Evolutionary conservation across 345 rosid species (phyloP).

Genomic region (Salix purpurea): DNA sequence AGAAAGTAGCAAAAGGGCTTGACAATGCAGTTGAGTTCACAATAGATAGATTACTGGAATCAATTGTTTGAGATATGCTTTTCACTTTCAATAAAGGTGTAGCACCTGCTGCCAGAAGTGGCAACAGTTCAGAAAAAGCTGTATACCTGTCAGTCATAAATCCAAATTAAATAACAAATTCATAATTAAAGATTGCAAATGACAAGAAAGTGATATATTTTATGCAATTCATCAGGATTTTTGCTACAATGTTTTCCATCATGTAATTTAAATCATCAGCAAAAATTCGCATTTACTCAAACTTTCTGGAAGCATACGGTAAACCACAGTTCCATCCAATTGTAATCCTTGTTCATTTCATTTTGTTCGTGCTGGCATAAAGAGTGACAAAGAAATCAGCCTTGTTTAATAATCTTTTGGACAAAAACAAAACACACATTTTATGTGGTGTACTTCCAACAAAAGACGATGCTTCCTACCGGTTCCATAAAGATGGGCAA

Average conservation of each 20-base stretch:
- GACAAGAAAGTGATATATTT: not conserved
- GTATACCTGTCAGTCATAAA: conserved; percentile 54
- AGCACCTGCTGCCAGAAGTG: conserved; percentile 71
- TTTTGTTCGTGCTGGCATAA: not conserved
- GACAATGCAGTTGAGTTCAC: conserved; percentile 68
- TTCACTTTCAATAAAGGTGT: conserved; percentile 73
- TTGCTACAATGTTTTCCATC: not conserved
- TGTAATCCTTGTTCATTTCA: not conserved
- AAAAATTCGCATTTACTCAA: not conserved
- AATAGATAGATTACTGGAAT: conserved; percentile 46
- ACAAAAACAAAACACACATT: not conserved
- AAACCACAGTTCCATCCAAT: not conserved
- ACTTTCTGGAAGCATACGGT: not conserved
- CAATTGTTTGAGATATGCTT: conserved; percentile 60
- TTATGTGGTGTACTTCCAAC: not conserved
- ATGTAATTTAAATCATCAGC: not conserved
- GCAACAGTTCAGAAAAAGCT: conserved; percentile 87
- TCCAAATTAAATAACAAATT: not conserved
- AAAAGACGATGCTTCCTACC: not conserved
- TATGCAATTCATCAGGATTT: not conserved
- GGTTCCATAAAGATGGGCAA: not conserved
- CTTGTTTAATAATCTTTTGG: not conserved
- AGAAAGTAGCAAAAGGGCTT: conserved; percentile 71
- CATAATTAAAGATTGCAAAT: not conserved
- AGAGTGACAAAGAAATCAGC: not conserved